Evolutionary conservation across 495 filamentous ascomycete genomes (phyloP).

Genomic region (Aspergillus hancockii): DNA sequence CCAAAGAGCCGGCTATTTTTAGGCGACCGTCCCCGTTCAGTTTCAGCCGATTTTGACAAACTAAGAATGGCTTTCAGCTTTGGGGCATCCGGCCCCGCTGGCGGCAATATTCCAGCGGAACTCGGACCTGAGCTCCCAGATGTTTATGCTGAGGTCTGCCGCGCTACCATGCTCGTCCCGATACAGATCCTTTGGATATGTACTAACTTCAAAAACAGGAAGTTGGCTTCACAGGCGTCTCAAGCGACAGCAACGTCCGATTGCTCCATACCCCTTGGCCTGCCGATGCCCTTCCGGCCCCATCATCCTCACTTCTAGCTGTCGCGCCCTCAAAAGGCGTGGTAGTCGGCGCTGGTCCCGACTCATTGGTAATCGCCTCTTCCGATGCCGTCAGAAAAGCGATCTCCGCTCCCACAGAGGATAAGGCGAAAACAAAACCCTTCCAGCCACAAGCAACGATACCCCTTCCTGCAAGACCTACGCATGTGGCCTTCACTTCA

Average conservation of each 20-base stretch:
- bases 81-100: constrained; percentile 32
- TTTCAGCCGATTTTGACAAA: constrained; percentile 41
- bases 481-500: constrained; percentile 86
- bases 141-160: constrained; percentile 49
- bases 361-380: constrained; percentile 70
- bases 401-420: constrained; percentile 61
- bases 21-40: constrained; percentile 41
- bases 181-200: constrained; percentile 11
- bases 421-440: constrained; percentile 60
- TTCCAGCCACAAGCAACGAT: constrained; percentile 77
- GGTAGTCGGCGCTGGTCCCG: constrained; percentile 83
- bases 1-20: constrained; percentile 30
- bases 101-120: constrained; percentile 32
- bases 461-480: constrained; percentile 70
- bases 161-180: neutral
- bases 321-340: constrained; percentile 80
- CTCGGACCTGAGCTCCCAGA: constrained; percentile 48
- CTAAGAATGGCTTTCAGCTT: constrained; percentile 72
- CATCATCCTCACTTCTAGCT: constrained; percentile 81
- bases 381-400: constrained; percentile 78
- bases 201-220: constrained; percentile 46
- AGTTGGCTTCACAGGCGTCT: constrained; percentile 78
- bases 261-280: constrained; percentile 81
- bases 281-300: constrained; percentile 65
- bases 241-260: constrained; percentile 78